Evolutionary conservation across 1,284 basidiomycete species (phyloP).

Genomic region (Leccinum pseudoinsigne): DNA sequence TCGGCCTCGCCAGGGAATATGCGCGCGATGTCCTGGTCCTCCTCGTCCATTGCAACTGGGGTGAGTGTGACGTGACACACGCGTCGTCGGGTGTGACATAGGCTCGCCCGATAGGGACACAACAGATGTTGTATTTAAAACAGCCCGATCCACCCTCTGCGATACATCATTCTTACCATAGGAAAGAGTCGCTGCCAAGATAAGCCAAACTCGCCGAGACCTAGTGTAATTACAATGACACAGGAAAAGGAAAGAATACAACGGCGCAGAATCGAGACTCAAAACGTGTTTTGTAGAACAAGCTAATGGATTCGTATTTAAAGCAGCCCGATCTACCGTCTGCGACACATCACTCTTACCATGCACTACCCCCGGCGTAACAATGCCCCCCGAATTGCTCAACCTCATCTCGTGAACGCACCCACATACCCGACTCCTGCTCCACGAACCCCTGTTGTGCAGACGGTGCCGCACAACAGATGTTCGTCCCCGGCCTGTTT

Average conservation of each 20-base stretch:
- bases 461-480: not conserved
- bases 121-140: constrained; percentile 13
- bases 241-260: too few species aligned
- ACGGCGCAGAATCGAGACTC: too few species aligned
- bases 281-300: too few species aligned
- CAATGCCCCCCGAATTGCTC: not conserved
- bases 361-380: constrained; percentile 9
- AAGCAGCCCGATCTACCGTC: not conserved
- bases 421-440: constrained; percentile 4
- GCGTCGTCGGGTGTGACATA: constrained; percentile 9
- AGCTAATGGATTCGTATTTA: constrained; percentile 15
- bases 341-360: not conserved
- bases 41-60: constrained; percentile 49
- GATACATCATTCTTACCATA: constrained; percentile 1
- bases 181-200: too few species aligned
- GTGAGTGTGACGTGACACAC: not conserved
- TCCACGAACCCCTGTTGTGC: not conserved
- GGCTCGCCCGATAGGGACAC: constrained; percentile 9
- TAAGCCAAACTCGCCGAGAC: too few species aligned
- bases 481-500: constrained; percentile 13
- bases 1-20: constrained; percentile 75
- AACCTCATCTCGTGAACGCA: not conserved
- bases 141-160: not conserved
- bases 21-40: constrained; percentile 67
- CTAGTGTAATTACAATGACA: too few species aligned